These are phyloP conservation scores for Annulohypoxylon truncatum DNA, from an alignment of 2,329 filamentous ascomycete species.

Conservation along the genomic window DNA sequence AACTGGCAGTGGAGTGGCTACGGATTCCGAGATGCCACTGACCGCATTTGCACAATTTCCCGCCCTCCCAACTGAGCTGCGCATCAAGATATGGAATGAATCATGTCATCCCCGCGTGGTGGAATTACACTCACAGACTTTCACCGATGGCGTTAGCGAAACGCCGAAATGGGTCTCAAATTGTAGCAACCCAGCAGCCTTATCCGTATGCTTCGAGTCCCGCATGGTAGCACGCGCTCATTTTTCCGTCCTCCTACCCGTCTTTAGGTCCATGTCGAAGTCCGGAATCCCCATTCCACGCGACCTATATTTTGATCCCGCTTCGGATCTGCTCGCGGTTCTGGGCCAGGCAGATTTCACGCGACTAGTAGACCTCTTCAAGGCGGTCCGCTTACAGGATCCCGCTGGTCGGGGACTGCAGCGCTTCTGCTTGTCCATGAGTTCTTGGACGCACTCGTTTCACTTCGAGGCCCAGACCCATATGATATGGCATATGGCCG, in stretches of 20 bases:
- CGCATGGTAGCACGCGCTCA: constrained; percentile 47
- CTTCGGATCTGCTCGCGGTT: constrained; percentile 49
- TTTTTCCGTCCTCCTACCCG: constrained; percentile 49
- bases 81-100: constrained; percentile 52
- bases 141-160: constrained; percentile 39
- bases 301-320: constrained; percentile 49
- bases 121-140: constrained; percentile 47
- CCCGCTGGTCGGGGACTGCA: constrained; percentile 35
- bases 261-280: constrained; percentile 31
- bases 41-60: constrained; percentile 47
- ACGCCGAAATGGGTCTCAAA: constrained; percentile 48
- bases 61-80: constrained; percentile 51
- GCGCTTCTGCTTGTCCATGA: constrained; percentile 46
- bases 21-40: neutral
- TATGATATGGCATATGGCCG: constrained; percentile 9
- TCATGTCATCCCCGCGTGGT: constrained; percentile 51
- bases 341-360: constrained; percentile 48
- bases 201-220: constrained; percentile 50
- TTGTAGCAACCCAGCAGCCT: constrained; percentile 50
- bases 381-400: constrained; percentile 42
- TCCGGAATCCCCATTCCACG: constrained; percentile 25
- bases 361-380: constrained; percentile 41
- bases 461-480: constrained; percentile 21
- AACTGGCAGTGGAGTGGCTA: constrained; percentile 1
- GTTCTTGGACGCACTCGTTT: constrained; percentile 42